These are phyloP conservation scores for Flaveria floridana DNA, from an alignment of 140 eudicot species.

Conservation along the genomic window DNA sequence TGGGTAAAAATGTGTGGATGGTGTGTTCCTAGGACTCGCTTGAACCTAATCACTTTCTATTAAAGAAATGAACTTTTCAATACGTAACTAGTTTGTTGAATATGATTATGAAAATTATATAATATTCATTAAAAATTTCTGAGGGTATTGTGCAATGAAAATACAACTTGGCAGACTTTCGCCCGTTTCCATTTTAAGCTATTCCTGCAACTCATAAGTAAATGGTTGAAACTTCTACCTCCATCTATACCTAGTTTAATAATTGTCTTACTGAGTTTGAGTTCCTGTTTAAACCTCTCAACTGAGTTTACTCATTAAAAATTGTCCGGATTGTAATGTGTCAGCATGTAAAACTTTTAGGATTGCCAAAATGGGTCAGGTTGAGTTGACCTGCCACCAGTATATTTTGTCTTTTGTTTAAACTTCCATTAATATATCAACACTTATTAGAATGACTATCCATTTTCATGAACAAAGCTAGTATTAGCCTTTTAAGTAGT, in stretches of 20 bases:
- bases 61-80: neutral
- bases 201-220: neutral
- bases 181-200: neutral
- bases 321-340: neutral
- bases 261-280: neutral
- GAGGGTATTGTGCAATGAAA: neutral
- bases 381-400: neutral
- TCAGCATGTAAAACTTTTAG: neutral
- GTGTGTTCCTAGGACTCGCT: neutral
- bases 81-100: neutral
- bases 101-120: neutral
- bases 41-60: neutral
- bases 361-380: neutral
- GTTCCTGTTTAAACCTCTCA: neutral
- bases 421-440: neutral
- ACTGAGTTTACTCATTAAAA: neutral
- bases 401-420: neutral
- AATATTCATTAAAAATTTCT: neutral
- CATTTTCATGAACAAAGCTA: neutral
- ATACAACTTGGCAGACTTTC: neutral
- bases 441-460: neutral
- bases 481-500: neutral
- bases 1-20: conserved; percentile 1
- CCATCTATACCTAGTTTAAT: neutral
- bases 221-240: neutral